Percentiles rank a stretch among this genome's conserved stretches.
These are phyloP conservation scores for Wickerhamiella infanticola DNA, from an alignment of 1,139 yeast species.

Conservation along the genomic window DNA sequence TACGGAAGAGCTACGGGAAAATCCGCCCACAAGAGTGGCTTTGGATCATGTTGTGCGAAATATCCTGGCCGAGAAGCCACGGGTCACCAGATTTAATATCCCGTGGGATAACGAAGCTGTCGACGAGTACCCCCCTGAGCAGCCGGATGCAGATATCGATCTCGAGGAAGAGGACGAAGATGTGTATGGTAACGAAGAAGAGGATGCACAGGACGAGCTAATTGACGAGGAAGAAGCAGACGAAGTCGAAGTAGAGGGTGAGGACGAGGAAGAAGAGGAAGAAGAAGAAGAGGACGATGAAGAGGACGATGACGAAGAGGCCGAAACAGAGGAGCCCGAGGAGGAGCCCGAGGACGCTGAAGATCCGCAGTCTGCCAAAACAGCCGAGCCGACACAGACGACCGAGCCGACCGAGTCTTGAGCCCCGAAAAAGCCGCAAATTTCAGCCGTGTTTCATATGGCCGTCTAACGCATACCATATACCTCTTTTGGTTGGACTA, in stretches of 20 bases:
- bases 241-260: background rate
- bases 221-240: conserved; percentile 1
- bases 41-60: conserved; percentile 90
- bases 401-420: too few species aligned
- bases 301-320: background rate
- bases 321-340: background rate
- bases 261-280: background rate
- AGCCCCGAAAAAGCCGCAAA: too few species aligned
- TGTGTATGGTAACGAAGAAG: conserved; percentile 16
- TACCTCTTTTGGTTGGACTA: too few species aligned
- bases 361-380: background rate
- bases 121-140: conserved; percentile 69
- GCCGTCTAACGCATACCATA: too few species aligned
- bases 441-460: too few species aligned
- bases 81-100: conserved; percentile 90
- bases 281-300: conserved; percentile 7
- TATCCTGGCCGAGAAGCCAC: conserved; percentile 89
- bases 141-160: conserved; percentile 39
- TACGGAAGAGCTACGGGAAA: conserved; percentile 77
- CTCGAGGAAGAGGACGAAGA: conserved; percentile 23
- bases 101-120: conserved; percentile 61
- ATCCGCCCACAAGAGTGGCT: conserved; percentile 88
- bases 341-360: background rate
- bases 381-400: too few species aligned
- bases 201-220: conserved; percentile 18